A percentile compares a stretch with the other conserved stretches of the same genome.
These are phyloP conservation scores for Plenodomus biglobosus DNA, from an alignment of 2,329 filamentous ascomycete species.

Conservation along the genomic window DNA sequence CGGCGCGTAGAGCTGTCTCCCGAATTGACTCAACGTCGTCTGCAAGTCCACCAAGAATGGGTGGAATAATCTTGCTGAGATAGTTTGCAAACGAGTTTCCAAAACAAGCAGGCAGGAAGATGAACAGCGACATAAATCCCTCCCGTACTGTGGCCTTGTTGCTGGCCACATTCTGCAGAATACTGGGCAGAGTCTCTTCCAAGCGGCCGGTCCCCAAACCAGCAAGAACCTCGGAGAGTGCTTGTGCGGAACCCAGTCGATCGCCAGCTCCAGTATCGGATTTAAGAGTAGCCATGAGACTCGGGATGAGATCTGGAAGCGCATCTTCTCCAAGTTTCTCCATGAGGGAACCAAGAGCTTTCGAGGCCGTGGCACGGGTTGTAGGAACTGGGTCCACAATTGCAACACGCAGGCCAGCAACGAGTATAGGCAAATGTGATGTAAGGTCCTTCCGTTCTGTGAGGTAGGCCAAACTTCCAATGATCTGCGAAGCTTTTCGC, in stretches of 20 bases:
- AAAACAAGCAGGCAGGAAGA: conserved; percentile 98
- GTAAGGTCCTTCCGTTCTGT: conserved; percentile 95
- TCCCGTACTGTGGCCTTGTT: conserved; percentile 88
- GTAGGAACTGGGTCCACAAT: conserved; percentile 95
- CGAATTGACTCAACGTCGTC: conserved; percentile 96
- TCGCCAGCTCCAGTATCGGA: conserved; percentile 96
- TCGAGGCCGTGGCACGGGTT: conserved; percentile 92
- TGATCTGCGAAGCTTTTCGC: conserved; percentile 94
- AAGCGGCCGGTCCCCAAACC: conserved; percentile 88
- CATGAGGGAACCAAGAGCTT: conserved; percentile 92
- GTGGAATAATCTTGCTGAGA: conserved; percentile 90
- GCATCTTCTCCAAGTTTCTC: conserved; percentile 98
- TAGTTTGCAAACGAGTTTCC: conserved; percentile 98
- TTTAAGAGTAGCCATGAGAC: conserved; percentile 96
- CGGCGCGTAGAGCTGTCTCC: conserved; percentile 92
- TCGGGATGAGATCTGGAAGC: conserved; percentile 93
- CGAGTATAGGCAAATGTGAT: conserved; percentile 85
- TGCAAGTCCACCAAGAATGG: conserved; percentile 89
- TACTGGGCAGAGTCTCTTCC: conserved; percentile 94
- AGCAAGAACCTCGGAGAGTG: conserved; percentile 92
- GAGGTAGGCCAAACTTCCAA: conserved; percentile 93
- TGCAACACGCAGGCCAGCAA: conserved; percentile 84
- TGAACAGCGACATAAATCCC: conserved; percentile 99
- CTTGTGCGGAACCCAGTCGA: conserved; percentile 92
- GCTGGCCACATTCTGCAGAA: conserved; percentile 93